These are phyloP conservation scores for Rhodotorula glutinis DNA, from an alignment of 1,284 basidiomycete genomes.

Conservation along the genomic window DNA sequence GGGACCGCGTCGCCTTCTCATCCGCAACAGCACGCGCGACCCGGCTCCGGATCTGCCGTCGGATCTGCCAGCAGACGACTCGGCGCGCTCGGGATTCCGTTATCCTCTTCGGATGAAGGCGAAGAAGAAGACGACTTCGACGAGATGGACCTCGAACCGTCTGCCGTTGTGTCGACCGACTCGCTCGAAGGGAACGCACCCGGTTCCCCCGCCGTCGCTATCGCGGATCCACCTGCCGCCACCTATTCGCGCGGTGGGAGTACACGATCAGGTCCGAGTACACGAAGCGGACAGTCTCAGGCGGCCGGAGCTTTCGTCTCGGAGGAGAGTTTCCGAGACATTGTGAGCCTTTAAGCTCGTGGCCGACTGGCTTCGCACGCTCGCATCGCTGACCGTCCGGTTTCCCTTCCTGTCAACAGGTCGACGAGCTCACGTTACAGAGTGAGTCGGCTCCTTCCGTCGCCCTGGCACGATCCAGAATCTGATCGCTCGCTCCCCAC, in stretches of 20 bases:
- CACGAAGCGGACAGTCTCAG: background rate
- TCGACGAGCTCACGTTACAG: slow-evolving; percentile 30
- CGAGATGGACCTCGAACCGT: background rate
- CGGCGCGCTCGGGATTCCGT: slow-evolving; percentile 28
- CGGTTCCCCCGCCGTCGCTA: slow-evolving; percentile 1
- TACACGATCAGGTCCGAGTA: slow-evolving; percentile 14
- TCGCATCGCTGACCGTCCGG: rapidly evolving
- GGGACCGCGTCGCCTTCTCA: background rate
- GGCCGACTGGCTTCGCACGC: too few species aligned
- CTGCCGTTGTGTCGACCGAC: slow-evolving; percentile 7
- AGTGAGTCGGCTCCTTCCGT: slow-evolving; percentile 4
- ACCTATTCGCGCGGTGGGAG: slow-evolving; percentile 20
- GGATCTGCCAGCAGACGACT: slow-evolving; percentile 4
- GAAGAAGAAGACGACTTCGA: background rate
- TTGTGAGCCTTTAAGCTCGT: slow-evolving; percentile 8
- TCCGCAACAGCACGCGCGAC: background rate
- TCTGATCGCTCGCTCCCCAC: background rate
- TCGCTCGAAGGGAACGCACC: slow-evolving; percentile 26
- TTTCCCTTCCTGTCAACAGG: slow-evolving; percentile 4
- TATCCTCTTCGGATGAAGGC: slow-evolving; percentile 17
- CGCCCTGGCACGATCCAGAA: too few species aligned
- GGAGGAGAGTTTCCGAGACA: slow-evolving; percentile 28
- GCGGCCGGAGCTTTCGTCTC: slow-evolving; percentile 10
- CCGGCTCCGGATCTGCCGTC: background rate
- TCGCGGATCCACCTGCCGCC: slow-evolving; percentile 2